Conservation (phyloP, 768 basidiomycete genomes). For the Russula lepida region DNA sequence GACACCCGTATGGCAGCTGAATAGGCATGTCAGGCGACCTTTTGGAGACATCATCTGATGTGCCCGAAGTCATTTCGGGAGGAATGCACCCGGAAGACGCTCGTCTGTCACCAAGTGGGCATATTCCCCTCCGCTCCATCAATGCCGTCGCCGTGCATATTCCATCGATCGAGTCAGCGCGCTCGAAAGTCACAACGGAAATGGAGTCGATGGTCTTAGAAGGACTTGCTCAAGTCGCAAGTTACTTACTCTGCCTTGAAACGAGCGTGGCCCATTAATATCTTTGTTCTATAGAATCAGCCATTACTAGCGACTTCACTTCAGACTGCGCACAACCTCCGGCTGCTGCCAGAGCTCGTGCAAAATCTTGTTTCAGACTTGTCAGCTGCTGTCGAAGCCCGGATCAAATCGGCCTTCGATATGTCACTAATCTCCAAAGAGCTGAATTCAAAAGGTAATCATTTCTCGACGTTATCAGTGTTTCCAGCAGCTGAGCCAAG, state of each 20-base stretch:
- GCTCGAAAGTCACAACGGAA: constrained; percentile 61
- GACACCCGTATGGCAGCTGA: neutral
- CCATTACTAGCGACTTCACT: constrained; percentile 85
- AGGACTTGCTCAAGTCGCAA: constrained; percentile 69
- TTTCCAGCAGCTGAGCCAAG: constrained; percentile 21
- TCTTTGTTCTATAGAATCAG: constrained; percentile 57
- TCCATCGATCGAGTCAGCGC: constrained; percentile 62
- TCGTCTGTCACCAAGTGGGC: neutral
- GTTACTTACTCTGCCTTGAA: constrained; percentile 24
- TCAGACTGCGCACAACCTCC: constrained; percentile 92
- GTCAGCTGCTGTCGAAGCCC: constrained; percentile 71
- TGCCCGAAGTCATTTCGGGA: neutral
- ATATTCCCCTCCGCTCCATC: constrained; percentile 58
- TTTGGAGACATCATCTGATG: constrained; percentile 8
- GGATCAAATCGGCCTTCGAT: constrained; percentile 81
- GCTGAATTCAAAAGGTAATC: constrained; percentile 64
- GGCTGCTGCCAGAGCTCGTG: constrained; percentile 75
- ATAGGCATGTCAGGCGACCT: constrained; percentile 11
- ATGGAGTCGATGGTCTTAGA: constrained; percentile 88
- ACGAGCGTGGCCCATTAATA: constrained; percentile 1
- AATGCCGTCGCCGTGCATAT: constrained; percentile 62
- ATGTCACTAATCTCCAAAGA: constrained; percentile 80
- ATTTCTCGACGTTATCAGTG: neutral
- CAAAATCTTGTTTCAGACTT: constrained; percentile 70
- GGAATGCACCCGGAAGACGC: neutral